Conservation (phyloP, 2,329 filamentous ascomycete genomes). For the Sordariomycetes sp. region DNA sequence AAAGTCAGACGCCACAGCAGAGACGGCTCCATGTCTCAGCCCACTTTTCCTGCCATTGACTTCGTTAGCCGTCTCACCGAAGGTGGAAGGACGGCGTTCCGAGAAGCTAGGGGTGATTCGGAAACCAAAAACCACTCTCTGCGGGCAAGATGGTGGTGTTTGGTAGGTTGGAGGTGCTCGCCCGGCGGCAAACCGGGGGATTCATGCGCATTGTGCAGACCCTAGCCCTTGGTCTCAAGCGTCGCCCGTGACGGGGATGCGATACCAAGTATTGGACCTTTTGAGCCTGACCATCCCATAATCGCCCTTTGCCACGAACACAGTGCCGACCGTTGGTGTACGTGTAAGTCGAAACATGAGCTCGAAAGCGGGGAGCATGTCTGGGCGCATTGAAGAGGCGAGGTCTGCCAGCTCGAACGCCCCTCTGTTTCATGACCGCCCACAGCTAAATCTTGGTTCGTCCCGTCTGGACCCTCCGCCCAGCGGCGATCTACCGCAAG, state of each 20-base stretch:
- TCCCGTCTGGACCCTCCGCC: background rate
- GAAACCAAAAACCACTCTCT: background rate
- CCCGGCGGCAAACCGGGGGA: background rate
- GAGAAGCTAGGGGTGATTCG: background rate
- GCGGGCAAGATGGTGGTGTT: background rate
- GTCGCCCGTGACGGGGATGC: background rate
- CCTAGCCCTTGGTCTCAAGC: background rate
- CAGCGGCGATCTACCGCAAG: background rate
- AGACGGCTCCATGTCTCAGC: too few relatives aligned
- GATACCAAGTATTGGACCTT: background rate
- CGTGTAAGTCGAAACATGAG: background rate
- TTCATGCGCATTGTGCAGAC: background rate
- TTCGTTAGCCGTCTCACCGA: background rate
- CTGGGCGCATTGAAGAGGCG: background rate
- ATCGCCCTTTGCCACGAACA: background rate
- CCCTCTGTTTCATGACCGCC: background rate
- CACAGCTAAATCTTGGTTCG: background rate
- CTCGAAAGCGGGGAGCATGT: background rate
- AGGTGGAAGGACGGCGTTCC: background rate
- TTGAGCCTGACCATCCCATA: background rate
- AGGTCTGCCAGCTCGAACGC: background rate
- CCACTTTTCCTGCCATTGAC: background rate
- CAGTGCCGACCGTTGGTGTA: background rate
- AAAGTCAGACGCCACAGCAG: too few relatives aligned
- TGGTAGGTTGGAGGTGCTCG: background rate